A percentile compares a stretch with the other conserved stretches of the same genome.
Conservation (phyloP, 306 rosid species). For the Macrotyloma uniflorum region DNA sequence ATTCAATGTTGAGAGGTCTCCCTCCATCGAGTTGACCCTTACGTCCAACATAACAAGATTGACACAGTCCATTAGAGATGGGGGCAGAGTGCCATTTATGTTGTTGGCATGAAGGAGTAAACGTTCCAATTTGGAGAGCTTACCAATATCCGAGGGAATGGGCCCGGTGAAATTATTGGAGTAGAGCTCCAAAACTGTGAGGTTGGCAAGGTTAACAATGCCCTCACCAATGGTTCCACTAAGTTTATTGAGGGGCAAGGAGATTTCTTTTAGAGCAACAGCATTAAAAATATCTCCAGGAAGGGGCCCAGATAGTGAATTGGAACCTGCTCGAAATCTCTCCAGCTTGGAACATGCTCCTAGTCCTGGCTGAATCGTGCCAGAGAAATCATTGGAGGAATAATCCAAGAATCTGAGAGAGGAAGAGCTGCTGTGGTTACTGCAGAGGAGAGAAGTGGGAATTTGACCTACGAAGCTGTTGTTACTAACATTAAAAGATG, state of each 20-base stretch:
- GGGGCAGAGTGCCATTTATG: slow-evolving; percentile 63
- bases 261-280: slow-evolving; percentile 51
- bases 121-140: slow-evolving; percentile 56
- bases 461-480: slow-evolving; percentile 68
- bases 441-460: slow-evolving; percentile 55
- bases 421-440: slow-evolving; percentile 28
- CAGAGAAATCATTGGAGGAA: slow-evolving; percentile 59
- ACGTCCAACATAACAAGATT: slow-evolving; percentile 64
- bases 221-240: slow-evolving; percentile 52
- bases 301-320: slow-evolving; percentile 55
- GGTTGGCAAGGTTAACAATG: slow-evolving; percentile 53
- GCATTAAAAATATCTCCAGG: slow-evolving; percentile 60
- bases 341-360: slow-evolving; percentile 64
- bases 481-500: slow-evolving; percentile 71
- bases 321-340: slow-evolving; percentile 73
- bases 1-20: slow-evolving; percentile 60
- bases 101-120: slow-evolving; percentile 64
- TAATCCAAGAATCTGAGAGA: slow-evolving; percentile 58
- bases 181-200: slow-evolving; percentile 66
- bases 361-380: slow-evolving; percentile 50
- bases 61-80: slow-evolving; percentile 62
- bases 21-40: slow-evolving; percentile 64
- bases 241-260: slow-evolving; percentile 59
- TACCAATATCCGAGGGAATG: slow-evolving; percentile 65
- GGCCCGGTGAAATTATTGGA: slow-evolving; percentile 58